Evolutionary conservation across 805 yeast species (phyloP).

Genomic region (Saturnispora zaruensis): DNA sequence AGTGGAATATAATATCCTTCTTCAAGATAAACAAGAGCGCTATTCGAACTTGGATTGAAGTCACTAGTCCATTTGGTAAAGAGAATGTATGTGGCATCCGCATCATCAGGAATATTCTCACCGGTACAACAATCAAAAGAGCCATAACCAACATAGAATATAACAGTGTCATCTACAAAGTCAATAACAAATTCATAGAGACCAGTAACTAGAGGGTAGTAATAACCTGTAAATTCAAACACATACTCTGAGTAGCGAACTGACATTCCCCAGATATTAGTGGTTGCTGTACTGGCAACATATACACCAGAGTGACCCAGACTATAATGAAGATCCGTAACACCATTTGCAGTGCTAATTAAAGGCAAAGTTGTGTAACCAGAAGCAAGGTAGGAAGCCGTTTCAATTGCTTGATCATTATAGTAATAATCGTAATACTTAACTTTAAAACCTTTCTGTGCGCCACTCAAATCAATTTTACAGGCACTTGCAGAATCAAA

Average conservation of each 20-base stretch:
- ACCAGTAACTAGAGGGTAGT: constrained; percentile 24
- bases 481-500: background rate
- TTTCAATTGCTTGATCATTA: background rate
- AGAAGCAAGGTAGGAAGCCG: background rate
- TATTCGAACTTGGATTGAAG: background rate
- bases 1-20: constrained; percentile 14
- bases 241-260: constrained; percentile 8
- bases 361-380: background rate
- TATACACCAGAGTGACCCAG: background rate
- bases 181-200: constrained; percentile 19
- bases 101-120: background rate
- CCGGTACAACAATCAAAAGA: constrained; percentile 30
- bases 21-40: constrained; percentile 9
- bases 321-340: background rate
- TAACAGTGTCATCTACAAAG: constrained; percentile 26
- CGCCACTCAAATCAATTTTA: background rate
- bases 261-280: constrained; percentile 7
- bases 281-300: background rate
- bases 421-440: background rate
- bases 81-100: background rate
- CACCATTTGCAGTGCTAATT: background rate
- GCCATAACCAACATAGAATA: constrained; percentile 26
- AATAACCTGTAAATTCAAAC: constrained; percentile 15
- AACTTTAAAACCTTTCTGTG: background rate
- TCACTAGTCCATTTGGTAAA: background rate